Percentiles rank a stretch among this genome's conserved stretches.
phyloP scores from a whole-genome alignment of 2,329 filamentous ascomycete genomes.

The Endoconidiophora polonica region DNA sequence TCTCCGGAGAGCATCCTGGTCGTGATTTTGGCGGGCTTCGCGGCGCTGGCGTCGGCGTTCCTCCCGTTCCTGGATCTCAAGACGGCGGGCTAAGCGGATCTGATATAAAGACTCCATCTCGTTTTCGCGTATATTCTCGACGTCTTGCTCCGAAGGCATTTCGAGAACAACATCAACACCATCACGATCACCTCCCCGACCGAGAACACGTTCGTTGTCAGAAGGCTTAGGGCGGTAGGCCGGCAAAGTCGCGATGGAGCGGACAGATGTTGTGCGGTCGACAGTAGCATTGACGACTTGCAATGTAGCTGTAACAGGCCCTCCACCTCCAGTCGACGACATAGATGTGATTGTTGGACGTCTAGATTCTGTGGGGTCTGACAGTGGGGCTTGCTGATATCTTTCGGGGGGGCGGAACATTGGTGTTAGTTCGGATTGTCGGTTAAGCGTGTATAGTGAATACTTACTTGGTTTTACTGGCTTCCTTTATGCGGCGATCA shows the following conservation, averaged over 20 bases:
- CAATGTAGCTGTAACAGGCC: conserved; percentile 10
- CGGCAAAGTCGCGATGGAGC: conserved; percentile 88
- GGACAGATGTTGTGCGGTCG: conserved; percentile 69
- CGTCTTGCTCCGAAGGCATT: conserved; percentile 61
- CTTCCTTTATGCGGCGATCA: conserved; percentile 4
- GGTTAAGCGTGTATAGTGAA: background rate
- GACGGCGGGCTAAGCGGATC: conserved; percentile 61
- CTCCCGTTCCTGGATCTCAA: conserved; percentile 61
- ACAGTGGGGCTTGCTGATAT: conserved; percentile 12
- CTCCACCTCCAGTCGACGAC: conserved; percentile 2
- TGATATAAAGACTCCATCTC: conserved; percentile 92
- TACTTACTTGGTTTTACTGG: conserved; percentile 8
- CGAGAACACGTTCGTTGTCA: conserved; percentile 67
- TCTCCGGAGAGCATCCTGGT: conserved; percentile 50
- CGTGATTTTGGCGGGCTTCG: conserved; percentile 57
- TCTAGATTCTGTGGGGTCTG: conserved; percentile 10
- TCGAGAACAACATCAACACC: conserved; percentile 87
- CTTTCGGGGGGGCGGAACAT: background rate
- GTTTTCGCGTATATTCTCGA: conserved; percentile 62
- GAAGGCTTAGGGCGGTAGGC: conserved; percentile 59
- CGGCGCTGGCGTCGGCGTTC: conserved; percentile 51
- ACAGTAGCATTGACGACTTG: conserved; percentile 28
- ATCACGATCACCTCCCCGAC: conserved; percentile 74
- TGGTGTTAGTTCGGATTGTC: too few relatives aligned
- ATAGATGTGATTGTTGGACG: conserved; percentile 6